These are phyloP conservation scores for Marchantia paleacea DNA, from an alignment of 225 moss, liverwort and hornwort species.

Conservation along the genomic window DNA sequence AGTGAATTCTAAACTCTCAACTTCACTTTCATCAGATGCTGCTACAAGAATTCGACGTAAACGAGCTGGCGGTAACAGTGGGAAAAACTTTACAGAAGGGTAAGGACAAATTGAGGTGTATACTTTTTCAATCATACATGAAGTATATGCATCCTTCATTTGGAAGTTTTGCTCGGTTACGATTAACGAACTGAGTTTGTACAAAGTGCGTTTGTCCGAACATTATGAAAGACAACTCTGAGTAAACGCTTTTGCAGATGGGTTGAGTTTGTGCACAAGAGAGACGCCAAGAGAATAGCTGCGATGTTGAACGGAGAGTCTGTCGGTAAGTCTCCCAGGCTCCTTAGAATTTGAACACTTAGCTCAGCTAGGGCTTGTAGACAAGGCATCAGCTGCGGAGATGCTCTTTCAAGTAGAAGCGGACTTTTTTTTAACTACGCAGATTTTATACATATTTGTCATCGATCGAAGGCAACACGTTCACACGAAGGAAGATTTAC, in stretches of 20 bases:
- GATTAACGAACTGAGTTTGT: too few species aligned
- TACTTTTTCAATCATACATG: not conserved
- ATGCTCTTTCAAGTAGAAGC: not conserved
- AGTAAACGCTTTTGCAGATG: slow-evolving; percentile 50
- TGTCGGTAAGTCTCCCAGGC: slow-evolving; percentile 48
- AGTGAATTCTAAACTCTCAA: not conserved
- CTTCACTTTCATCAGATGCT: slow-evolving; percentile 30
- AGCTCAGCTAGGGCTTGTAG: not conserved
- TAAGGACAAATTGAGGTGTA: slow-evolving; percentile 24
- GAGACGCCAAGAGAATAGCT: slow-evolving; percentile 78
- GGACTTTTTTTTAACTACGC: not conserved
- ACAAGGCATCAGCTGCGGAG: not conserved
- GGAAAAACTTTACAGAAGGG: slow-evolving; percentile 99
- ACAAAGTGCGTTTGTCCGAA: too few species aligned
- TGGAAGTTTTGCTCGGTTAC: too few species aligned
- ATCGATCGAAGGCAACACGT: not conserved
- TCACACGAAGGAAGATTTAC: slow-evolving; percentile 2
- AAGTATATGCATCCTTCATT: too few species aligned
- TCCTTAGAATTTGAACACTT: not conserved
- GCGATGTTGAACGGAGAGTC: slow-evolving; percentile 77
- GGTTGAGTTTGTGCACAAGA: slow-evolving; percentile 94
- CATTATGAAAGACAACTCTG: too few species aligned
- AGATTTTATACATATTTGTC: not conserved
- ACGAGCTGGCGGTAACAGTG: slow-evolving; percentile 85
- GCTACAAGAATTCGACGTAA: slow-evolving; percentile 58